Evolutionary conservation across 139 green algal genomes (phyloP).

Genomic region (Trebouxia sp.): DNA sequence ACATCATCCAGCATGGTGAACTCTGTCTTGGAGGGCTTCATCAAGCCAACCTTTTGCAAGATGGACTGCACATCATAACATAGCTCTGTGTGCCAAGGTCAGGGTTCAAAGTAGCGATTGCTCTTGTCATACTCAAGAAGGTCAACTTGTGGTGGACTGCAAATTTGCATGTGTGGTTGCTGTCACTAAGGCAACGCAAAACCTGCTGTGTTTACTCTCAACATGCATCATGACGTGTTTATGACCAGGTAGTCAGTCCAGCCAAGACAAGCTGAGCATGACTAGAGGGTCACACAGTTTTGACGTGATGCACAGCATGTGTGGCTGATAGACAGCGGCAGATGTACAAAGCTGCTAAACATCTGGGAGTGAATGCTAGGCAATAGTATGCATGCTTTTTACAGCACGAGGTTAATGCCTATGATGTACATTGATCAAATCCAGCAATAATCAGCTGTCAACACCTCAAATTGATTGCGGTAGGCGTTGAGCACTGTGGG

Average conservation of each 20-base stretch:
- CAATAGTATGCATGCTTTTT: too few relatives aligned
- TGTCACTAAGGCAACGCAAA: too few relatives aligned
- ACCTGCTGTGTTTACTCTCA: too few relatives aligned
- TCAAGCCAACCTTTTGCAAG: background rate
- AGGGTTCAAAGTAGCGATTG: constrained; percentile 40
- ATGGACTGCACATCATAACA: background rate
- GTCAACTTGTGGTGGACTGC: too few relatives aligned
- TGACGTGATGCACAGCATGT: too few relatives aligned
- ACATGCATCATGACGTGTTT: too few relatives aligned
- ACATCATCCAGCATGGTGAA: constrained; percentile 13
- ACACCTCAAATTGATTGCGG: constrained; percentile 38
- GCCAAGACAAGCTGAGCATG: too few relatives aligned
- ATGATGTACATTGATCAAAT: background rate
- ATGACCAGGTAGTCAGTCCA: too few relatives aligned
- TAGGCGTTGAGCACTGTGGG: constrained; percentile 50
- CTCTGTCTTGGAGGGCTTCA: background rate
- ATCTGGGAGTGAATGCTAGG: background rate
- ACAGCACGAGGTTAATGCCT: too few relatives aligned
- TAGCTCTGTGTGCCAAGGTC: background rate
- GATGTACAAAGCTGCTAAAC: too few relatives aligned
- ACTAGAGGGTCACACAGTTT: too few relatives aligned
- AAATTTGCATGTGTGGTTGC: constrained; percentile 14
- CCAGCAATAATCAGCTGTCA: background rate
- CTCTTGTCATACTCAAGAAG: constrained; percentile 39
- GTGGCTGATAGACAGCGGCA: too few relatives aligned